Conservation (phyloP, 2,329 filamentous ascomycete species). For the Cordyceps javanica region DNA sequence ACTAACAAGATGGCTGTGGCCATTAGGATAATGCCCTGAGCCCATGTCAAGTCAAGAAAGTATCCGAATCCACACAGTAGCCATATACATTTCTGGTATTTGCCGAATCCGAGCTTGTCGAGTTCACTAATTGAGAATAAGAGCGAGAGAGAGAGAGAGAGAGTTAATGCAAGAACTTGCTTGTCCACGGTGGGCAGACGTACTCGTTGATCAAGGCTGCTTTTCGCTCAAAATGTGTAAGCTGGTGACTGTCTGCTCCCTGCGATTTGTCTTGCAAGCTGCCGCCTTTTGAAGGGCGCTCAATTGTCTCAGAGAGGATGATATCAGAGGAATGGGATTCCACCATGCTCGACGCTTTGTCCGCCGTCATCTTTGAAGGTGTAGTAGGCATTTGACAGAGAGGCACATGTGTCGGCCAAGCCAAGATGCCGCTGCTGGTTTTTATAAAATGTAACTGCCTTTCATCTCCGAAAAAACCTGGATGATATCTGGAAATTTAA, state of each 20-base stretch:
- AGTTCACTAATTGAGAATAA: conserved; percentile 35
- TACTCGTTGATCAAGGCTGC: conserved; percentile 10
- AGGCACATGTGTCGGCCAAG: neutral
- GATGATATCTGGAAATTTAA: neutral
- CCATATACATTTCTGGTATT: conserved; percentile 41
- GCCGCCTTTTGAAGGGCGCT: neutral
- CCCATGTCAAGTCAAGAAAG: conserved; percentile 44
- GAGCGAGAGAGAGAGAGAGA: too few species aligned
- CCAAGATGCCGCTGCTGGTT: too few species aligned
- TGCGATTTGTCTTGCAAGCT: neutral
- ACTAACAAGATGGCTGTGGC: conserved; percentile 11
- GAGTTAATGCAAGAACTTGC: neutral
- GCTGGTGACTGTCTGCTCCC: neutral
- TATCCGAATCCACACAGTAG: conserved; percentile 41
- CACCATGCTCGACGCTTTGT: neutral
- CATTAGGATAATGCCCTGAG: conserved; percentile 45
- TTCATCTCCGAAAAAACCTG: neutral
- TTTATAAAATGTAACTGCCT: neutral
- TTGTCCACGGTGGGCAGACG: neutral
- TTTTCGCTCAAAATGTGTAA: conserved; percentile 7
- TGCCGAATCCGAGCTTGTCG: conserved; percentile 39
- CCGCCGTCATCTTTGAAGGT: neutral
- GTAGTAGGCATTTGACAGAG: neutral
- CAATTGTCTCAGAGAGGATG: neutral
- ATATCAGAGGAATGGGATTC: neutral